Base-by-base conservation (phyloP, 495 filamentous ascomycete species). In the Trypethelium eluteriae region DNA sequence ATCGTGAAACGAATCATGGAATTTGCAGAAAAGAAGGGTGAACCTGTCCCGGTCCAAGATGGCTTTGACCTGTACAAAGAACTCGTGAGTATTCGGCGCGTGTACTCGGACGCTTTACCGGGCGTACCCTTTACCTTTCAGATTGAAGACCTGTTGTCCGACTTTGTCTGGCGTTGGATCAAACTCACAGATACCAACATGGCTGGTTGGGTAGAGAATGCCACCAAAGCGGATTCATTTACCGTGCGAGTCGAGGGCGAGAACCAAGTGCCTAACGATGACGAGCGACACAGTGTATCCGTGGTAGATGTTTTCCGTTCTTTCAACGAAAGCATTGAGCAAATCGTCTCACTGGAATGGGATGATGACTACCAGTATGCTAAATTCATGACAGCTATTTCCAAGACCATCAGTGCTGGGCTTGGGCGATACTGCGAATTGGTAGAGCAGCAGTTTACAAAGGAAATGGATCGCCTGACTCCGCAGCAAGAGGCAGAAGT, bases 91-190 rank as follows among this genome's bases (percentile, higher is more conserved):
- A 89, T 97, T 61, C 87, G 92, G 9, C 82, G 84, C 14, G 89
- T 96, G 49, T 91, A 95, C 75, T 77, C 78, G 3, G 83, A 87
- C 61, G 85, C 85, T 39, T 82, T 96, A 39, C 90, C 90, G 16
- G 79, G 83, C 14, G 74, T 77, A 36, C 76, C 77, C 4, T 99
- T 97, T 74, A 87, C 86, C 11, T 95, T 96, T 74, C 82, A 90
- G 68, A 84, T 99, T 53, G 95, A 99, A 76, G 84, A 84, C 50
- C 77, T 94, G 16, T 81, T 99, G 7, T 90, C 89, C 66, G 88
- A 89, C 36, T 99, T 98, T 75, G 93, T 96, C 36, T 96, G 92
- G 92, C 85, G 90, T 38, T 99, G 93, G 92, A 89, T 99, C 67
- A 83, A 82, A 62, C 84, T 86, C 68, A 91, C 90, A 34, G 92